Evolutionary conservation across 1,284 basidiomycete species (phyloP).

Genomic region (Afroboletus lepidellus): DNA sequence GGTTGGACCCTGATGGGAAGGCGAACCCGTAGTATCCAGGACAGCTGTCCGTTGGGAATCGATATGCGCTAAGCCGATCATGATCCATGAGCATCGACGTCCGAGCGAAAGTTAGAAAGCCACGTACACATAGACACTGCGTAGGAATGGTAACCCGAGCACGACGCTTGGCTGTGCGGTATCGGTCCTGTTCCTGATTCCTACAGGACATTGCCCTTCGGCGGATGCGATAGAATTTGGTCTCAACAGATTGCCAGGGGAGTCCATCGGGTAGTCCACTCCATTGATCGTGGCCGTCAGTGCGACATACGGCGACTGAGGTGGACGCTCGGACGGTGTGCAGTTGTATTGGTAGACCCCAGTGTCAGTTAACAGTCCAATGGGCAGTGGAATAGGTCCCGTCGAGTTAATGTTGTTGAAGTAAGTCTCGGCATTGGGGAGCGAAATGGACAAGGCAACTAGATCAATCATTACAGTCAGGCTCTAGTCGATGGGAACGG

Average conservation of each 20-base stretch:
- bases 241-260: slow-evolving; percentile 21
- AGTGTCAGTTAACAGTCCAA: background rate
- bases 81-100: background rate
- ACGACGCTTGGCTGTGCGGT: slow-evolving; percentile 8
- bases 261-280: slow-evolving; percentile 33
- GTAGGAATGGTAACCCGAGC: slow-evolving; percentile 31
- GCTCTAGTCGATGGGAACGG: background rate
- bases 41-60: slow-evolving; percentile 30
- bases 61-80: slow-evolving; percentile 27
- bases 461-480: slow-evolving; percentile 3
- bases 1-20: slow-evolving; percentile 27
- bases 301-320: slow-evolving; percentile 24
- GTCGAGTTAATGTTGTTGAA: slow-evolving; percentile 17
- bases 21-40: slow-evolving; percentile 34
- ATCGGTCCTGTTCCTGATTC: slow-evolving; percentile 17
- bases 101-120: background rate
- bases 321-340: slow-evolving; percentile 2
- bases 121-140: slow-evolving; percentile 34
- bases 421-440: slow-evolving; percentile 24
- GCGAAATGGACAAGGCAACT: slow-evolving; percentile 18
- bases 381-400: slow-evolving; percentile 23
- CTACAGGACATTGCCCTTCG: slow-evolving; percentile 24
- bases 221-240: slow-evolving; percentile 1
- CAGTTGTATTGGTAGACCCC: slow-evolving; percentile 21
- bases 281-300: slow-evolving; percentile 32